Conservation (phyloP, 805 yeast species). For the Candida caryicola region DNA sequence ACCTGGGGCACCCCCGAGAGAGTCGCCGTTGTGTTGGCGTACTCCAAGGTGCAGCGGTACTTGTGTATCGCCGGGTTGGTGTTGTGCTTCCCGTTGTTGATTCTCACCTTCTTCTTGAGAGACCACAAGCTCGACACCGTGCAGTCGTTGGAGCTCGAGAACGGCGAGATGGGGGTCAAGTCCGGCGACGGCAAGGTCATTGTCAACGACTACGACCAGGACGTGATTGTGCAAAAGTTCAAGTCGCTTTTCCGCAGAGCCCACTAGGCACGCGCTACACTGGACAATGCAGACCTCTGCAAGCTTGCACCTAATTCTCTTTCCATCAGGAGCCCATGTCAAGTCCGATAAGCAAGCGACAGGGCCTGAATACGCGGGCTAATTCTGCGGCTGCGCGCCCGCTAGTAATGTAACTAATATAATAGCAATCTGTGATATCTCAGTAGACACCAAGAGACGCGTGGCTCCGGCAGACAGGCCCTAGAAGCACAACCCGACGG, state of each 20-base stretch:
- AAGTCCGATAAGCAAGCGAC: too few relatives aligned
- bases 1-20: slow-evolving; percentile 67
- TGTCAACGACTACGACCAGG: slow-evolving; percentile 26
- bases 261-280: neutral
- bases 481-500: too few relatives aligned
- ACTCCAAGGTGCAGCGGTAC: slow-evolving; percentile 56
- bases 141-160: slow-evolving; percentile 25
- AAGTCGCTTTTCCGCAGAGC: slow-evolving; percentile 10
- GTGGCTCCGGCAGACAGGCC: too few relatives aligned
- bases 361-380: too few relatives aligned
- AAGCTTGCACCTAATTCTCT: too few relatives aligned
- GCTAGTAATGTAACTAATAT: too few relatives aligned
- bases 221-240: slow-evolving; percentile 13
- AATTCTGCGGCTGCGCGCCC: too few relatives aligned
- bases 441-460: too few relatives aligned
- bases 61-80: slow-evolving; percentile 55
- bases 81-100: slow-evolving; percentile 52
- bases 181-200: slow-evolving; percentile 17
- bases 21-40: slow-evolving; percentile 53
- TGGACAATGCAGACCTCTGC: too few relatives aligned
- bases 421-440: too few relatives aligned
- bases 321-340: too few relatives aligned
- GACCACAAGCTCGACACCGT: slow-evolving; percentile 45
- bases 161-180: slow-evolving; percentile 8
- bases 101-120: slow-evolving; percentile 48